Conservation (phyloP, 805 yeast species). For the Zygotorulaspora florentina region DNA sequence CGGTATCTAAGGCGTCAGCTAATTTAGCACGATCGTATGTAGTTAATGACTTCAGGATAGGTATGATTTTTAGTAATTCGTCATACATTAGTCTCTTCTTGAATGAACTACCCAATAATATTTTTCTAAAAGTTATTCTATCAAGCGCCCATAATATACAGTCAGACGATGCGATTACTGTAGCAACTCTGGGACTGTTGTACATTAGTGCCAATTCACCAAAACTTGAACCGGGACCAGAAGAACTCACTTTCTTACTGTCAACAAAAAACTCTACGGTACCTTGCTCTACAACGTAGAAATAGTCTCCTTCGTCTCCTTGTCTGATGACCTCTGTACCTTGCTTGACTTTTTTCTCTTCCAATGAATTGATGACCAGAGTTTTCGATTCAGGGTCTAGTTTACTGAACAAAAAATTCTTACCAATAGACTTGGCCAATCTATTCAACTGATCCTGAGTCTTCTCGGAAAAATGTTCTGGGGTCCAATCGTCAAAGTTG, state of each 20-base stretch:
- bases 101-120: constrained; percentile 83
- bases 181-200: constrained; percentile 96
- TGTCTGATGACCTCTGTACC: constrained; percentile 72
- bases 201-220: constrained; percentile 98
- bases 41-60: constrained; percentile 67
- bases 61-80: constrained; percentile 79
- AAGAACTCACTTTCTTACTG: constrained; percentile 57
- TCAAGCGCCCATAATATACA: constrained; percentile 88
- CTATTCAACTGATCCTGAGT: constrained; percentile 60
- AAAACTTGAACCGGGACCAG: constrained; percentile 86
- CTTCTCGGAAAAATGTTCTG: constrained; percentile 52
- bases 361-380: constrained; percentile 79
- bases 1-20: constrained; percentile 90
- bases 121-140: constrained; percentile 87
- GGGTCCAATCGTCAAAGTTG: constrained; percentile 72
- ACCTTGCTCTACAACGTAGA: constrained; percentile 83
- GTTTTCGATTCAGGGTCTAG: constrained; percentile 73
- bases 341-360: constrained; percentile 58
- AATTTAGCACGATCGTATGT: constrained; percentile 82
- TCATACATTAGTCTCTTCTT: constrained; percentile 89
- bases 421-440: constrained; percentile 65
- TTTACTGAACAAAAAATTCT: constrained; percentile 80
- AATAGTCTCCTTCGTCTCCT: constrained; percentile 93
- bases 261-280: constrained; percentile 75
- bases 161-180: constrained; percentile 70